Evolutionary conservation across 2,329 filamentous ascomycete species (phyloP).

Genomic region (Fusarium compactum): DNA sequence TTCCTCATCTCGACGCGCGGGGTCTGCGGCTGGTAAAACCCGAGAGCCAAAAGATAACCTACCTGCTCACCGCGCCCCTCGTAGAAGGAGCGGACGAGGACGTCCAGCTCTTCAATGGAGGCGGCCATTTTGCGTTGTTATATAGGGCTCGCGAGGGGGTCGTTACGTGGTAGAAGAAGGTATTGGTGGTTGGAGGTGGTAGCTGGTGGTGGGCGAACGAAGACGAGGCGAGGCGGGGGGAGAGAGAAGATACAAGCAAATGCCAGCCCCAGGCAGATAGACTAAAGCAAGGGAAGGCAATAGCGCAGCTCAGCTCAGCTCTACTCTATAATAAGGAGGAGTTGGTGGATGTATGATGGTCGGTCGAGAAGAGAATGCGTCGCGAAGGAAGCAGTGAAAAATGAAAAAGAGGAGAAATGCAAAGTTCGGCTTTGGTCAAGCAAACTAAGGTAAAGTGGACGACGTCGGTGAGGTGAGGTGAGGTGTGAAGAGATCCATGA

Average conservation of each 20-base stretch:
- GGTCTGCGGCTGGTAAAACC: conserved; percentile 40
- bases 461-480: conserved; percentile 47
- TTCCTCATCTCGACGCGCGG: conserved; percentile 34
- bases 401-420: conserved; percentile 40
- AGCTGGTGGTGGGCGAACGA: conserved; percentile 42
- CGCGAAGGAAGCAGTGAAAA: conserved; percentile 37
- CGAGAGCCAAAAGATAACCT: conserved; percentile 51
- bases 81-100: conserved; percentile 95
- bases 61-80: conserved; percentile 95
- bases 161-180: conserved; percentile 43
- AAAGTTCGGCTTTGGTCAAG: conserved; percentile 39
- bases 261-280: conserved; percentile 42
- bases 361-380: conserved; percentile 16
- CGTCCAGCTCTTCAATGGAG: conserved; percentile 94
- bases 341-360: conserved; percentile 6
- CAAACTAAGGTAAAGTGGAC: conserved; percentile 42
- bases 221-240: conserved; percentile 44
- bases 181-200: conserved; percentile 37
- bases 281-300: conserved; percentile 35
- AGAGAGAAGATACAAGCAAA: conserved; percentile 45
- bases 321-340: conserved; percentile 29
- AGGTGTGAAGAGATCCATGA: conserved; percentile 37
- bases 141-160: conserved; percentile 45
- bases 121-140: conserved; percentile 66
- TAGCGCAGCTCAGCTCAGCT: neutral